phyloP scores from a whole-genome alignment of 2,329 filamentous ascomycete species.

The Ophiostoma himal-ulmi region DNA sequence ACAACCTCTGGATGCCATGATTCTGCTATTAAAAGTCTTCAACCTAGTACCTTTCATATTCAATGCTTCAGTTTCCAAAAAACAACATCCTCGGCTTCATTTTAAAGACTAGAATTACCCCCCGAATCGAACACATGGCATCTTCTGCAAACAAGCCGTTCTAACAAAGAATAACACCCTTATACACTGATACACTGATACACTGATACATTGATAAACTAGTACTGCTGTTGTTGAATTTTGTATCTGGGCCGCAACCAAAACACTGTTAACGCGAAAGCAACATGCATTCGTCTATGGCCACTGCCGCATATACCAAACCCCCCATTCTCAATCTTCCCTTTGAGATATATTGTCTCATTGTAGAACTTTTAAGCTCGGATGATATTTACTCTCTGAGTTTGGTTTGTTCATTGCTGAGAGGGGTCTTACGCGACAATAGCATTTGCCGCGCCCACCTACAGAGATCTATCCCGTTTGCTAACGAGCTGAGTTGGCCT shows the following conservation, averaged over 20 bases:
- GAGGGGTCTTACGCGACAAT: neutral
- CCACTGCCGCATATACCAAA: too few relatives aligned
- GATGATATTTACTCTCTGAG: neutral
- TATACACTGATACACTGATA: neutral
- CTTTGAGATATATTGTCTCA: neutral
- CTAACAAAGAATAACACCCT: neutral
- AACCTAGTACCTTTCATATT: neutral
- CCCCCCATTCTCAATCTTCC: neutral
- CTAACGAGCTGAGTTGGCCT: neutral
- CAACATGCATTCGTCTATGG: neutral
- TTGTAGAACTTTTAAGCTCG: neutral
- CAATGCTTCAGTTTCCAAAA: neutral
- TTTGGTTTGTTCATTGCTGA: neutral
- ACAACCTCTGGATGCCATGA: neutral
- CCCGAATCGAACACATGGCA: neutral
- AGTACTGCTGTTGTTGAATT: too few relatives aligned
- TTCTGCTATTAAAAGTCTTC: neutral
- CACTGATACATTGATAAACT: too few relatives aligned
- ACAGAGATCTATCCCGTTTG: slow-evolving; percentile 9
- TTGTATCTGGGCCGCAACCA: too few relatives aligned
- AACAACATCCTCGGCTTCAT: neutral
- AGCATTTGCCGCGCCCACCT: slow-evolving; percentile 23
- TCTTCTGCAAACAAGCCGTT: too few relatives aligned
- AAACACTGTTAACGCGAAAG: neutral
- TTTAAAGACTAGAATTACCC: neutral